Conservation (phyloP, 805 yeast genomes). For the Lipomyces sp. region DNA sequence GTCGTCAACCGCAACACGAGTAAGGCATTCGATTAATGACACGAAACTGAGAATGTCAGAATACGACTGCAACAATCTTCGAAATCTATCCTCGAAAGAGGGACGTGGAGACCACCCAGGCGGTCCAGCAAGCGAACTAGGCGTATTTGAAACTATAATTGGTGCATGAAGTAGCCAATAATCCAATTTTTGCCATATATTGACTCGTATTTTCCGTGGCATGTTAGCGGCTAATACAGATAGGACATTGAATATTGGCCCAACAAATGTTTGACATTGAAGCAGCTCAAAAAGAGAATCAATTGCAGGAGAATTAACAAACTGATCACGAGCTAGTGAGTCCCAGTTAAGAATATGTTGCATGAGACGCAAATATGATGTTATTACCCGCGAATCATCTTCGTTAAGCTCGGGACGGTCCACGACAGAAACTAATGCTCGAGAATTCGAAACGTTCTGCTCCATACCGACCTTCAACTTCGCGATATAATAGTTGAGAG, state of each 20-base stretch:
- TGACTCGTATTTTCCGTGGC: slow-evolving; percentile 41
- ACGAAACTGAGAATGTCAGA: slow-evolving; percentile 62
- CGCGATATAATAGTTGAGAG: slow-evolving; percentile 52
- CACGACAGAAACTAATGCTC: slow-evolving; percentile 23
- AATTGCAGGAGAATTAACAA: slow-evolving; percentile 19
- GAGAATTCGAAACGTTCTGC: slow-evolving; percentile 17
- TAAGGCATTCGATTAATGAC: slow-evolving; percentile 48
- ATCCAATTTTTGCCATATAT: slow-evolving; percentile 69
- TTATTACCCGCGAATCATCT: slow-evolving; percentile 70
- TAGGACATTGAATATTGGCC: slow-evolving; percentile 56
- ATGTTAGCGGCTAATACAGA: slow-evolving; percentile 53
- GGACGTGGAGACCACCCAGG: slow-evolving; percentile 36
- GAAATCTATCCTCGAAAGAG: slow-evolving; percentile 46
- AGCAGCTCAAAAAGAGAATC: slow-evolving; percentile 47
- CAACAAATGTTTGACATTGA: slow-evolving; percentile 47
- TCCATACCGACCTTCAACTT: slow-evolving; percentile 36
- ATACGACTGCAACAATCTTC: slow-evolving; percentile 48
- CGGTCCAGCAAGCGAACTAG: slow-evolving; percentile 25
- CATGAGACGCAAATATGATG: slow-evolving; percentile 69
- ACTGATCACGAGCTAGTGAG: slow-evolving; percentile 34
- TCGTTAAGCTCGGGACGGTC: slow-evolving; percentile 64
- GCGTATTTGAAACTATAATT: slow-evolving; percentile 21
- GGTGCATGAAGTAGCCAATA: slow-evolving; percentile 55
- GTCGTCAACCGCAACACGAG: slow-evolving; percentile 6
- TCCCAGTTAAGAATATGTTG: slow-evolving; percentile 48